Conservation (phyloP, 139 green algal species). For the Desmodesmus armatus region DNA sequence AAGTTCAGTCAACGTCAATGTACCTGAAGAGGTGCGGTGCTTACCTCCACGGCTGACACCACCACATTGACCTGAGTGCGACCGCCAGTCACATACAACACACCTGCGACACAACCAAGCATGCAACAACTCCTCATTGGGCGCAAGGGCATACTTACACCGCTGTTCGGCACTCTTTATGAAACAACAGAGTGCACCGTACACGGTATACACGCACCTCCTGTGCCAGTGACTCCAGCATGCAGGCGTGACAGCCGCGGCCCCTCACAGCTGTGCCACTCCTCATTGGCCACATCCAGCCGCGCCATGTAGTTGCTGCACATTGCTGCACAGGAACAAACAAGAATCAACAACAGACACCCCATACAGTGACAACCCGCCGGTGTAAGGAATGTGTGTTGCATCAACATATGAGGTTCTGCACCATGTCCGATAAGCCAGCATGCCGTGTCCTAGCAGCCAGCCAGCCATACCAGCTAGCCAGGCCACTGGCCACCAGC, state of each 20-base stretch:
- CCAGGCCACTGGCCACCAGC: no score
- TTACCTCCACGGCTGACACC: constrained; percentile 18
- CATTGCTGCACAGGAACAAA: constrained; percentile 49
- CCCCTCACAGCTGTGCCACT: constrained; percentile 40
- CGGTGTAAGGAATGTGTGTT: no score
- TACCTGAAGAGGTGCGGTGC: neutral
- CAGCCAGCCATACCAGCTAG: no score
- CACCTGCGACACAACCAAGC: constrained; percentile 8
- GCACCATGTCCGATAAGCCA: no score
- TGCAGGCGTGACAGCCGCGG: constrained; percentile 53
- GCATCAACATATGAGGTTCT: no score
- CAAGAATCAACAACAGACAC: no score
- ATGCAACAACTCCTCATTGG: neutral
- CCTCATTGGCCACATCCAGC: constrained; percentile 1
- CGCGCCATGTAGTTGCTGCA: constrained; percentile 44
- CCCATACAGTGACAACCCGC: no score
- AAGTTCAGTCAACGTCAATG: neutral
- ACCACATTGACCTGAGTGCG: constrained; percentile 45
- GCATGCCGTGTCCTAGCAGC: no score
- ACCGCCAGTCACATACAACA: constrained; percentile 37
- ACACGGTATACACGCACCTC: neutral
- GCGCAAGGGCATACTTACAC: neutral
- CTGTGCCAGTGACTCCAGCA: constrained; percentile 44
- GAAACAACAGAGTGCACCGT: no score
- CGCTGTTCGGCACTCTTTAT: neutral